Evolutionary conservation across 345 rosid genomes (phyloP).

Genomic region (Rhodamnia argentea): DNA sequence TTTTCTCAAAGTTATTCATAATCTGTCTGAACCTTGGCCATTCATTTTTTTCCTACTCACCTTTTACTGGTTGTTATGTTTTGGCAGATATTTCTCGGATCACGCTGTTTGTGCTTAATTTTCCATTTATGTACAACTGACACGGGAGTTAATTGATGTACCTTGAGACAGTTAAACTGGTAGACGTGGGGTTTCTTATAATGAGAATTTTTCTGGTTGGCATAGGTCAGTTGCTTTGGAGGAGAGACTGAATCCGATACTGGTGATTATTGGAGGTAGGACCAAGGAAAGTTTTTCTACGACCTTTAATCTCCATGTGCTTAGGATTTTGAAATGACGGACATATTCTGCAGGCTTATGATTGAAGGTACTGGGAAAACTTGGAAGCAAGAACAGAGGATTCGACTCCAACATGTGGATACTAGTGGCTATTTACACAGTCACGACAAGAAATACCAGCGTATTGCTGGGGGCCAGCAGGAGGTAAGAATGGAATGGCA

Average conservation of each 20-base stretch:
- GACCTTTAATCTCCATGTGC: not conserved
- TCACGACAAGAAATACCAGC: conserved; percentile 89
- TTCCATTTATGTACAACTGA: not conserved
- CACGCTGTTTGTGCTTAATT: not conserved
- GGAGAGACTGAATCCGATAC: conserved; percentile 89
- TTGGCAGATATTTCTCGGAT: not conserved
- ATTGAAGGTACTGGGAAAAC: conserved; percentile 91
- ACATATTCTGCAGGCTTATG: conserved; percentile 41
- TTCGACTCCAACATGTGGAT: conserved; percentile 93
- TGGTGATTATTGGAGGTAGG: conserved; percentile 94
- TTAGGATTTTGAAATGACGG: not conserved
- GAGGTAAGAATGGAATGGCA: conserved; percentile 47
- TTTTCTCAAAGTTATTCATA: not conserved
- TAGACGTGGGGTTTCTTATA: not conserved
- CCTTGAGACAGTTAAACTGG: not conserved
- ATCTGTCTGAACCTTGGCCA: not conserved
- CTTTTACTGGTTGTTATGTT: not conserved
- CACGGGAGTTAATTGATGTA: not conserved
- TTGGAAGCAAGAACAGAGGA: conserved; percentile 90
- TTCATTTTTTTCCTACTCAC: not conserved
- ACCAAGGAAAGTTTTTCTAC: not conserved
- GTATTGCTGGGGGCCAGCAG: conserved; percentile 99
- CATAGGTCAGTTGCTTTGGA: conserved; percentile 95
- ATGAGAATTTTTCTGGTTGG: not conserved
- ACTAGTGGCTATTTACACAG: conserved; percentile 92